phyloP scores from a whole-genome alignment of 768 basidiomycete genomes.

The Clitopilus hobsonii region DNA sequence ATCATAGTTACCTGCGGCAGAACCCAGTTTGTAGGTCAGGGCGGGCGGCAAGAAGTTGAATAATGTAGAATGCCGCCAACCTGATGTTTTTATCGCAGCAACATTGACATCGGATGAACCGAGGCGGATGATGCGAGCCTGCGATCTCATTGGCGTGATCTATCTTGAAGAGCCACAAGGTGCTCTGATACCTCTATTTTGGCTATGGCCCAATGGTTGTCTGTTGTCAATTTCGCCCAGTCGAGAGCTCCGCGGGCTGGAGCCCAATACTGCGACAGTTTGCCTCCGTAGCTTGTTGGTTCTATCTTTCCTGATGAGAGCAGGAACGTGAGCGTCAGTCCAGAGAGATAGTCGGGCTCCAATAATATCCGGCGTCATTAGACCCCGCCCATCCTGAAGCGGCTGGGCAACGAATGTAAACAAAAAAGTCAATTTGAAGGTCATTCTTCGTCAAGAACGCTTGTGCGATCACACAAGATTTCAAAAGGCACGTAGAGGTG shows the following conservation, averaged over 20 bases:
- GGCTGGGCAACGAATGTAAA: neutral
- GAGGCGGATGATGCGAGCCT: neutral
- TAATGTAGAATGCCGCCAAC: slow-evolving; percentile 2
- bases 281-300: slow-evolving; percentile 3
- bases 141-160: too few species aligned
- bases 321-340: neutral
- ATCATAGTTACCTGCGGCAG: neutral
- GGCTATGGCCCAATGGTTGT: too few species aligned
- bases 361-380: neutral
- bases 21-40: neutral
- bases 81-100: too few species aligned
- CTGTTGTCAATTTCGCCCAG: too few species aligned
- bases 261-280: slow-evolving; percentile 1
- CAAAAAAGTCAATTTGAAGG: neutral
- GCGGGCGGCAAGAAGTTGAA: neutral
- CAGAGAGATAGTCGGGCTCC: neutral
- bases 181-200: too few species aligned
- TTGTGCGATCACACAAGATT: neutral
- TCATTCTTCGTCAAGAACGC: neutral
- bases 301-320: neutral
- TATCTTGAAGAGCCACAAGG: too few species aligned
- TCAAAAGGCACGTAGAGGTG: neutral
- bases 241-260: slow-evolving; percentile 8
- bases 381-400: neutral
- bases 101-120: neutral